Evolutionary conservation across 805 yeast species (phyloP), one percentile per base, ranked within the genome.

Genomic region (Lipomyces mesembrius): DNA sequence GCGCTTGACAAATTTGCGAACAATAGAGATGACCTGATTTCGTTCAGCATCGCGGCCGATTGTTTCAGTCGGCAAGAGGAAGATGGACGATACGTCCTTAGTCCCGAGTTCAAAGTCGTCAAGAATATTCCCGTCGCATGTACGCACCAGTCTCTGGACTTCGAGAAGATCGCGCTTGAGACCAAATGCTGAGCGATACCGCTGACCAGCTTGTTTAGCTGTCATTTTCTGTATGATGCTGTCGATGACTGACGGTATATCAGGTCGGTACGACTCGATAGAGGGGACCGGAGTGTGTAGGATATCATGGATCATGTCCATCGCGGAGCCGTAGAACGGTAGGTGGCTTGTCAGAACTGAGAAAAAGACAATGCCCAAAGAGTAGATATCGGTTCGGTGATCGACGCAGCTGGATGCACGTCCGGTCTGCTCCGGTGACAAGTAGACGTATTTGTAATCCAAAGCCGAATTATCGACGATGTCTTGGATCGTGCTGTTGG

Each of bases 351-450:
- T 64, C 54, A 71, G 65, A 8, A 71, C 17, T 11, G 68, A 59
- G 62, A 60, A 71, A 39, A 71, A 70, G 17, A 68, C 64, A 49
- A 71, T 63, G 3, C 74, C 74, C 17, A 71, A 64, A 8, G 72
- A 66, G 63, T 71, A 71, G 29, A 71, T 68, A 51, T 71, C 74
- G n/a, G 72, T 71, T 14, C 74, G 63, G 57, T 66, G 59, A 53
- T 71, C 72, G 46, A 65, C 64, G n/a, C 62, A 39, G 35, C 37
- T 25, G 11, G 72, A 58, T 22, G 72, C 63, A 5, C 70, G 66
- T 6, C 74, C 74, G 14, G 73, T 68, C 57, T 71, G 73, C 58
- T 71, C 74, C 9, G 74, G 74, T 4, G 72, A 67, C 6, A 70
- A 49, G 39, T 70, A 71, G 51, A 65, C 65, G 12, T 62, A 60